Conservation (phyloP, 345 rosid genomes). For the Aquilaria sinensis region DNA sequence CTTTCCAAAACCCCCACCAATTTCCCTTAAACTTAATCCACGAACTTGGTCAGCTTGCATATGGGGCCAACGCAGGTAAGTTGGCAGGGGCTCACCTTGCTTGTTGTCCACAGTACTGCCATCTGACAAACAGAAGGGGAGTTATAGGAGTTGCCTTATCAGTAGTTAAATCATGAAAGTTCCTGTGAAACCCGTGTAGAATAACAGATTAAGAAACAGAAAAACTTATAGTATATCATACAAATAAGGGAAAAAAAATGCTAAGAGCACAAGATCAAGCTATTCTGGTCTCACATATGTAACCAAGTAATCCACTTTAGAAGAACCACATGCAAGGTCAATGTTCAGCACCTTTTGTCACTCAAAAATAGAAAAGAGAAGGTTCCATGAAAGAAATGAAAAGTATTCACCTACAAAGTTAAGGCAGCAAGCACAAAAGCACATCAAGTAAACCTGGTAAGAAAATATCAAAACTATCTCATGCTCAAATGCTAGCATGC, state of each 20-base stretch:
- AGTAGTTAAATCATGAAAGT: not conserved
- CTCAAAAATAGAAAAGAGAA: no score
- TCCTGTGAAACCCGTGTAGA: not conserved
- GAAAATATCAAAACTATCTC: no score
- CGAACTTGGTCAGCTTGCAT: slow-evolving; percentile 91
- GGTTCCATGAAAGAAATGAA: no score
- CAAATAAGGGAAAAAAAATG: not conserved
- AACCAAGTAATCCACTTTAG: no score
- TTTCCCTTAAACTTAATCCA: slow-evolving; percentile 91
- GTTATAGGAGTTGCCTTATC: slow-evolving; percentile 9
- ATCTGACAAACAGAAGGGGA: slow-evolving; percentile 32
- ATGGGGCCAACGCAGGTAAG: slow-evolving; percentile 93
- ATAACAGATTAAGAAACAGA: slow-evolving; percentile 9
- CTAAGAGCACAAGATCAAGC: no score
- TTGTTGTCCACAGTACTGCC: slow-evolving; percentile 29
- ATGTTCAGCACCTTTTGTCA: no score
- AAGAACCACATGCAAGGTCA: no score
- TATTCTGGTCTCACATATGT: no score
- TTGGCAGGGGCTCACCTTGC: slow-evolving; percentile 43
- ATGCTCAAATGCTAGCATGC: no score
- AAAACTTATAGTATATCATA: not conserved
- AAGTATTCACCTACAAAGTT: no score
- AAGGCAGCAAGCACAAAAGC: no score
- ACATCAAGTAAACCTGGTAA: no score
- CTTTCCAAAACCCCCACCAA: slow-evolving; percentile 94